Evolutionary conservation across 139 green algal species (phyloP).

Genomic region (Haematococcus lacustris): DNA sequence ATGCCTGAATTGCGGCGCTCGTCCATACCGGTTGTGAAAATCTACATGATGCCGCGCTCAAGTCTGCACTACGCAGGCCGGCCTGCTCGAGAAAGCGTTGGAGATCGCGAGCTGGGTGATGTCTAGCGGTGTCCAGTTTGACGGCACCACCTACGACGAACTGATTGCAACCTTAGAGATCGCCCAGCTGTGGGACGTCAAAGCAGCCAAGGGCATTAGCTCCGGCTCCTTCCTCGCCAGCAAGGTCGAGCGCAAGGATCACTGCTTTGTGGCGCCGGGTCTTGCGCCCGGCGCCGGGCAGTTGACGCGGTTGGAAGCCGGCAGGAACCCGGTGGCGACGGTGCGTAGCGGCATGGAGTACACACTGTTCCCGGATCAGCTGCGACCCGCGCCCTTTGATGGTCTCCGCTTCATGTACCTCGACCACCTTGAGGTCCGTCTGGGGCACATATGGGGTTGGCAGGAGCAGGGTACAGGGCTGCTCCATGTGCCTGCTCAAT

Average conservation of each 20-base stretch:
- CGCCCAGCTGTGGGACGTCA: slow-evolving; percentile 27
- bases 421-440: slow-evolving; percentile 23
- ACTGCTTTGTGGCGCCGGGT: not conserved
- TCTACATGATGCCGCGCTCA: no score
- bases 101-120: slow-evolving; percentile 34
- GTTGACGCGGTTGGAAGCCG: not conserved
- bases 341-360: no score
- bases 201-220: slow-evolving; percentile 9
- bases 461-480: not conserved
- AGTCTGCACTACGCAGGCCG: no score
- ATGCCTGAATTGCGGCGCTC: no score
- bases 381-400: slow-evolving; percentile 34
- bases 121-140: slow-evolving; percentile 15
- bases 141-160: slow-evolving; percentile 31
- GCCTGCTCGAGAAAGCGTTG: slow-evolving; percentile 40
- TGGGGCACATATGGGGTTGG: not conserved
- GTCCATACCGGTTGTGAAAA: no score
- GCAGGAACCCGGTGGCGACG: not conserved
- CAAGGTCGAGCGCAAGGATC: not conserved
- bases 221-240: not conserved
- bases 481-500: not conserved
- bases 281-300: not conserved
- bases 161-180: slow-evolving; percentile 33
- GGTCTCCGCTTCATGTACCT: slow-evolving; percentile 40
- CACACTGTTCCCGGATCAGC: slow-evolving; percentile 18